Conservation (phyloP, 164 flowering plant genomes). For the Magnolia kwangsiensis region DNA sequence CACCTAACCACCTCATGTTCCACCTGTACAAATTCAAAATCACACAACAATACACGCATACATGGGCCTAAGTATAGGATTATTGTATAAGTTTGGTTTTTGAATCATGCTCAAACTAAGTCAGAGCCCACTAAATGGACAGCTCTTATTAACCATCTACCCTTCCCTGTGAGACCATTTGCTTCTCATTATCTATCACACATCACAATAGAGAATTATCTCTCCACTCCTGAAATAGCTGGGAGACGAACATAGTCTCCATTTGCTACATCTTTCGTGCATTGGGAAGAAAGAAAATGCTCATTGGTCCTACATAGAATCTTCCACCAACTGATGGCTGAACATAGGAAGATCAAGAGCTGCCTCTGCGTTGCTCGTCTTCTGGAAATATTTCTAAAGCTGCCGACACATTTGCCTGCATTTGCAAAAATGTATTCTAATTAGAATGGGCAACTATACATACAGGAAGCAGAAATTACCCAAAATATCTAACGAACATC, state of each 20-base stretch:
- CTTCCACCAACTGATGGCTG: conserved; percentile 11
- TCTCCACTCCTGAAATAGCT: background rate
- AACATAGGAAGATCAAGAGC: conserved; percentile 38
- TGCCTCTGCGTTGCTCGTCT: conserved; percentile 34
- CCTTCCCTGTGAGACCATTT: no score
- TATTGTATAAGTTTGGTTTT: no score
- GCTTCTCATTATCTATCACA: no score
- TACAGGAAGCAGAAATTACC: background rate
- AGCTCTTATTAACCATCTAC: no score
- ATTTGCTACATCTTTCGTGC: background rate
- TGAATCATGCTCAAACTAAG: no score
- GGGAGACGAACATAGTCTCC: background rate
- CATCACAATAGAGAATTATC: no score
- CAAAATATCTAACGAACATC: background rate
- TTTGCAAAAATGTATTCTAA: background rate
- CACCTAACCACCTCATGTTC: no score
- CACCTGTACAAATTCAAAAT: no score
- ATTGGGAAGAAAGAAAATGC: no score
- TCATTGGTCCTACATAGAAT: background rate
- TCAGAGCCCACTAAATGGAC: no score
- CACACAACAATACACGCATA: no score
- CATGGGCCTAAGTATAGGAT: no score
- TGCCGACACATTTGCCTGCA: conserved; percentile 11
- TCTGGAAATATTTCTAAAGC: conserved; percentile 29
- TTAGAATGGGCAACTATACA: background rate